Conservation (phyloP, 2,329 filamentous ascomycete species). For the Talaromyces funiculosus region DNA sequence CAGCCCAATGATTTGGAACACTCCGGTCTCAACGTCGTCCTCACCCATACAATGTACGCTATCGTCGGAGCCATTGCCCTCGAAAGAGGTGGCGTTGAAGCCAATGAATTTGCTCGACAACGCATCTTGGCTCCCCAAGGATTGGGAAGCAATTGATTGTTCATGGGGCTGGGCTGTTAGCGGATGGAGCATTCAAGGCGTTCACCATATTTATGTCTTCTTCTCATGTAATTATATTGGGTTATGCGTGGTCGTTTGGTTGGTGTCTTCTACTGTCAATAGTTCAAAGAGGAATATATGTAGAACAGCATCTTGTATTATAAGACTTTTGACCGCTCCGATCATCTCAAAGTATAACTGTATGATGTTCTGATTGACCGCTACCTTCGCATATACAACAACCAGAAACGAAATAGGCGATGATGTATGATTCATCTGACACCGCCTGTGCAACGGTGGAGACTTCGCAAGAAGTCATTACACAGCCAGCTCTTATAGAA, state of each 20-base stretch:
- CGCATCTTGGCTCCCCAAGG: slow-evolving; percentile 59
- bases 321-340: slow-evolving; percentile 5
- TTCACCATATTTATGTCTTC: slow-evolving; percentile 18
- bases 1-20: slow-evolving; percentile 61
- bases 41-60: slow-evolving; percentile 73
- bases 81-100: slow-evolving; percentile 74
- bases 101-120: slow-evolving; percentile 68
- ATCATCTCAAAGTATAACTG: slow-evolving; percentile 15
- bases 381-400: not conserved
- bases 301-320: slow-evolving; percentile 12
- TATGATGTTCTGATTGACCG: not conserved
- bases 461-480: slow-evolving; percentile 36
- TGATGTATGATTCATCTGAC: slow-evolving; percentile 76
- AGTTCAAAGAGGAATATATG: not conserved
- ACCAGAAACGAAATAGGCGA: slow-evolving; percentile 13
- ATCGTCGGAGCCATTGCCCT: slow-evolving; percentile 86
- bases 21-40: slow-evolving; percentile 69
- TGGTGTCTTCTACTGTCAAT: not conserved
- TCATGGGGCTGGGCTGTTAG: slow-evolving; percentile 1
- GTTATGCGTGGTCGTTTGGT: slow-evolving; percentile 7
- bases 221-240: slow-evolving; percentile 15
- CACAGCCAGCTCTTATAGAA: slow-evolving; percentile 70
- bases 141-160: slow-evolving; percentile 18
- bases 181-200: slow-evolving; percentile 30
- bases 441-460: slow-evolving; percentile 65